These are phyloP conservation scores for Stephania yunnanensis DNA, from an alignment of 164 flowering plant species.

Conservation along the genomic window DNA sequence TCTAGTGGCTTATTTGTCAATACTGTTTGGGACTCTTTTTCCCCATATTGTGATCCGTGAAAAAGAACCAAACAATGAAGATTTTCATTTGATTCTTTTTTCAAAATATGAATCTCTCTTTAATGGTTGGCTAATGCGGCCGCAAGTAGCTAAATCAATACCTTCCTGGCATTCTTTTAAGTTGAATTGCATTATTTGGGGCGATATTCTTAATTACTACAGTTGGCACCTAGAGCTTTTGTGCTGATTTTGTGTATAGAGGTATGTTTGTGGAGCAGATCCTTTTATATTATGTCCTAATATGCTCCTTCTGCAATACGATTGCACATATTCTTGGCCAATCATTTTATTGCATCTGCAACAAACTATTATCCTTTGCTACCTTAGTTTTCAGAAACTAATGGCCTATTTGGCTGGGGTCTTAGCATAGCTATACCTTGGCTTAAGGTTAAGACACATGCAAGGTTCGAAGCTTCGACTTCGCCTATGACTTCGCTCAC, in stretches of 20 bases:
- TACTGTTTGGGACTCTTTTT: too few species aligned
- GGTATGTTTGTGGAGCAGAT: not conserved
- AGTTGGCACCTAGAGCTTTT: not conserved
- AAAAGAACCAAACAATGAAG: not conserved
- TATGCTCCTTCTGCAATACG: not conserved
- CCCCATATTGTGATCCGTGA: not conserved
- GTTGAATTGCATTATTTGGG: not conserved
- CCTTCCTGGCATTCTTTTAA: not conserved
- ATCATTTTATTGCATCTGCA: not conserved
- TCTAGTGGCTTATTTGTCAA: not conserved
- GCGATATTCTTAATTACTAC: not conserved
- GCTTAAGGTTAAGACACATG: too few species aligned
- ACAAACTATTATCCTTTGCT: not conserved
- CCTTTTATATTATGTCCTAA: not conserved
- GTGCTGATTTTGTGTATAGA: not conserved
- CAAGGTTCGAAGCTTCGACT: too few species aligned
- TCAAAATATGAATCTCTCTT: not conserved
- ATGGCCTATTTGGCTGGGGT: too few species aligned
- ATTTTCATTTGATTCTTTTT: not conserved
- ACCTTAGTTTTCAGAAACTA: not conserved
- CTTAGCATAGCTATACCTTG: too few species aligned
- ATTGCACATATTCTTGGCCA: not conserved
- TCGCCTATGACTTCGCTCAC: too few species aligned
- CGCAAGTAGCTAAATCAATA: not conserved
- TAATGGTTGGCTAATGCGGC: not conserved